Conservation (phyloP, 805 yeast genomes). For the Teunomyces atbi region DNA sequence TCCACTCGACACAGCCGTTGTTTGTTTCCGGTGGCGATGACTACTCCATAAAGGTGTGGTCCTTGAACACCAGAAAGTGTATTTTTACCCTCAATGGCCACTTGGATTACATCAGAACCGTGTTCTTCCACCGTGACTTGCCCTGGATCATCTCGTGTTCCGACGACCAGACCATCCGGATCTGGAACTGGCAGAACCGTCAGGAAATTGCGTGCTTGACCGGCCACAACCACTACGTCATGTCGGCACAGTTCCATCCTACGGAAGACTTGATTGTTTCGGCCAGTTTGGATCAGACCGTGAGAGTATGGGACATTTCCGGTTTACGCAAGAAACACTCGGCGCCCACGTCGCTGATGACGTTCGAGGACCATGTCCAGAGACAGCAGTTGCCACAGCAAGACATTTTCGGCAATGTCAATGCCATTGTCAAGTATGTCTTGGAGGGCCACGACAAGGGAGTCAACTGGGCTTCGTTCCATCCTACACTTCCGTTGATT, state of each 20-base stretch:
- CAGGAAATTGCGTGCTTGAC: slow-evolving; percentile 96
- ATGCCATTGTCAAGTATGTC: slow-evolving; percentile 92
- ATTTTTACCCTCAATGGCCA: slow-evolving; percentile 90
- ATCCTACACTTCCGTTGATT: slow-evolving; percentile 91
- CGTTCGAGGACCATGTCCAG: slow-evolving; percentile 59
- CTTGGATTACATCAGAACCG: slow-evolving; percentile 92
- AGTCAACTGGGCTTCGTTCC: slow-evolving; percentile 98
- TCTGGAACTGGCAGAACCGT: slow-evolving; percentile 99
- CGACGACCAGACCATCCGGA: slow-evolving; percentile 97
- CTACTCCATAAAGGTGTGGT: slow-evolving; percentile 94
- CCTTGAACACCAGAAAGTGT: slow-evolving; percentile 85
- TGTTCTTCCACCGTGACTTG: slow-evolving; percentile 88
- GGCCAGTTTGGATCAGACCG: slow-evolving; percentile 97
- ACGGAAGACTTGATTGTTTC: slow-evolving; percentile 91
- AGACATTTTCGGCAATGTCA: slow-evolving; percentile 92
- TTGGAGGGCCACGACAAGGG: slow-evolving; percentile 98
- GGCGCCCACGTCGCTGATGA: slow-evolving; percentile 55
- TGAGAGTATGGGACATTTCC: slow-evolving; percentile 97
- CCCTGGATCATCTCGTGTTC: slow-evolving; percentile 97
- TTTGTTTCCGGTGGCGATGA: slow-evolving; percentile 98
- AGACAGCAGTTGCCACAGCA: slow-evolving; percentile 75
- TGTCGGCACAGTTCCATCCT: slow-evolving; percentile 98
- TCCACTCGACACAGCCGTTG: slow-evolving; percentile 97
- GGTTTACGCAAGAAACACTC: slow-evolving; percentile 94
- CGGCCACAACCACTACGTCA: slow-evolving; percentile 97